Evolutionary conservation across 2,329 filamentous ascomycete genomes (phyloP).

Genomic region (Cordyceps farinosa): DNA sequence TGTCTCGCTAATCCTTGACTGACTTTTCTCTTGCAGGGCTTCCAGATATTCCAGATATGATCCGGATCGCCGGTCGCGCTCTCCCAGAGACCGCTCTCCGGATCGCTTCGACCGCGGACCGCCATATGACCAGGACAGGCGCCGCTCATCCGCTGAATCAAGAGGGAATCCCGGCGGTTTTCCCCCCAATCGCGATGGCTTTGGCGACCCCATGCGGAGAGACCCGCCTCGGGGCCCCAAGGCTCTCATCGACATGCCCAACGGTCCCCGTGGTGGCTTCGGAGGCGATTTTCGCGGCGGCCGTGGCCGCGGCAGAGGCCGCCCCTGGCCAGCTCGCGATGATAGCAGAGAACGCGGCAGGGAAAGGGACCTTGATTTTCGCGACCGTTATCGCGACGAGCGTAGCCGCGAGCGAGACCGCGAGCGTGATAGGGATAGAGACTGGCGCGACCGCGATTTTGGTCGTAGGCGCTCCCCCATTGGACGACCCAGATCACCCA

Average conservation of each 20-base stretch:
- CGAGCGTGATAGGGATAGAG: conserved; percentile 51
- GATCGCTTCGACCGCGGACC: conserved; percentile 58
- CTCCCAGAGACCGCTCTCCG: conserved; percentile 65
- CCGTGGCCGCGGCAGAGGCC: conserved; percentile 52
- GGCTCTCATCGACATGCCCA: conserved; percentile 67
- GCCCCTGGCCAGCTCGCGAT: conserved; percentile 54
- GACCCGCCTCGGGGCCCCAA: conserved; percentile 82
- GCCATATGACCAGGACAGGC: conserved; percentile 63
- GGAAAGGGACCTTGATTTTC: conserved; percentile 58
- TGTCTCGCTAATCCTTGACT: background rate
- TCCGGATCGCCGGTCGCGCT: conserved; percentile 60
- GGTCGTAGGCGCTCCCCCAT: conserved; percentile 55
- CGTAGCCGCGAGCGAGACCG: conserved; percentile 56
- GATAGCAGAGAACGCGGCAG: conserved; percentile 59
- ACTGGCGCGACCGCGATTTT: conserved; percentile 42
- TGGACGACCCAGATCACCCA: conserved; percentile 60
- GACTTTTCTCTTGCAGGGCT: conserved; percentile 35
- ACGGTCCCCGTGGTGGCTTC: conserved; percentile 64
- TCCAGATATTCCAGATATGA: conserved; percentile 61
- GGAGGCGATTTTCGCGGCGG: conserved; percentile 59
- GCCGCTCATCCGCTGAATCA: conserved; percentile 61
- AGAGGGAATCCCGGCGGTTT: conserved; percentile 58
- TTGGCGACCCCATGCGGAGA: conserved; percentile 53
- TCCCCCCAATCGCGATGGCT: conserved; percentile 54
- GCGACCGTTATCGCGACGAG: conserved; percentile 59